Conservation (phyloP, 2,329 filamentous ascomycete species). For the Hypoxylon sp. region DNA sequence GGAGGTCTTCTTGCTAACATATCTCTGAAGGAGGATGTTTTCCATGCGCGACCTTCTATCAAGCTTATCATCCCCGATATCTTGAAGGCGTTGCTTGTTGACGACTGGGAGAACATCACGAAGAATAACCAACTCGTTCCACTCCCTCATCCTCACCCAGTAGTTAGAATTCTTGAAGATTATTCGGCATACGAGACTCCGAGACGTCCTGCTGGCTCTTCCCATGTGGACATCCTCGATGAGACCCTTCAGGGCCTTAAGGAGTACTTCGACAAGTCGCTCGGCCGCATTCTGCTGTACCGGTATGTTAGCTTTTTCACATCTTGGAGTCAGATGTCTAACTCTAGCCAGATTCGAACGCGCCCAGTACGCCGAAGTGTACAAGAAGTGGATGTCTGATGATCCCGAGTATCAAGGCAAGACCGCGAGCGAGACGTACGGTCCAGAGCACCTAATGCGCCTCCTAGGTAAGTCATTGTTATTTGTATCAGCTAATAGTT, state of each 20-base stretch:
- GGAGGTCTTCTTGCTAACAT: constrained; percentile 28
- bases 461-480: constrained; percentile 79
- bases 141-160: constrained; percentile 82
- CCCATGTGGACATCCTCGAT: constrained; percentile 87
- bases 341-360: constrained; percentile 81
- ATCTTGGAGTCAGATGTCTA: constrained; percentile 35
- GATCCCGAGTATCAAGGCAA: constrained; percentile 78
- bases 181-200: constrained; percentile 80
- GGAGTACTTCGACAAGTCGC: constrained; percentile 93
- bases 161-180: constrained; percentile 83
- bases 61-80: constrained; percentile 89
- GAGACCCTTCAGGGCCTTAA: constrained; percentile 89
- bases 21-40: constrained; percentile 82
- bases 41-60: constrained; percentile 86
- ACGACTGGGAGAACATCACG: constrained; percentile 99
- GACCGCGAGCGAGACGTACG: constrained; percentile 85
- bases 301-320: constrained; percentile 61
- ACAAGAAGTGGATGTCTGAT: constrained; percentile 76
- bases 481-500: neutral
- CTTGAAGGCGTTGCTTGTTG: constrained; percentile 92
- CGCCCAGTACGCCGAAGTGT: constrained; percentile 84
- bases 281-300: constrained; percentile 92
- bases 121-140: constrained; percentile 93
- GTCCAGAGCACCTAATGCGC: constrained; percentile 90
- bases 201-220: constrained; percentile 75